Base-by-base conservation (phyloP, 192 early-diverging fungal species). In the Umbelopsis ramanniana region DNA sequence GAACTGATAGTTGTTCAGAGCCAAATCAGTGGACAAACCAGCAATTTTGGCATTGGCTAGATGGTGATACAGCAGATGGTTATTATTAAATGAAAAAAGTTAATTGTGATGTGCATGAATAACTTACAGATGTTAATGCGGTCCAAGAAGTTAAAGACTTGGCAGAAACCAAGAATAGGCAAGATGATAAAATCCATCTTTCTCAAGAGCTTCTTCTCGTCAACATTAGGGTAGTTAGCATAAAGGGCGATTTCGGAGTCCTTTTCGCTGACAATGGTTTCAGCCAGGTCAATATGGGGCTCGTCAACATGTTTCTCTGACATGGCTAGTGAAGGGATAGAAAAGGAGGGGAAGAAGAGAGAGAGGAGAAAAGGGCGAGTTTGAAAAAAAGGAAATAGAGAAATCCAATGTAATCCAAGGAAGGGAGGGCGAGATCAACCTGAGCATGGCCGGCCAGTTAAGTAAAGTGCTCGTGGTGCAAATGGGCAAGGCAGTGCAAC, bases 1-100 rank as follows among this genome's bases (percentile, higher is more conserved):
- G 77, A 83, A 90, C 70, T 87, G 68, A 50, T 35, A 57, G 23
- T 72, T 21, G 21, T 70, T 76, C n/a, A 87, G 68, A 26, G 43
- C 60, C 14, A 89, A 72, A 67, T 87, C 82, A 17, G 38, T 23
- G 46, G 67, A 71, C 8, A 88, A 37, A 46, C 80, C 80, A 38
- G 82, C 79, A n/a, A 88, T 76, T 75, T 83, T 86, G 22, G 87
- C 87, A 73, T 88, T 88, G 26, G 83, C 86, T 48, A 43, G 11
- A 77, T 76, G 66, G 55, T 60, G 55, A 60, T 60, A 60, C 55
- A 60, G 55, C 55, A 60, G 55, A 53, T 53, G 52, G 9, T 11
- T 35, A 53, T 24, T 24, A 53, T 24, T 24, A 24, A 21, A 53
- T 24, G n/a, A 10, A 24, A 11, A 53, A 9, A 11, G 15, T 53